Conservation (phyloP, 345 rosid genomes). For the Toxicodendron radicans region DNA sequence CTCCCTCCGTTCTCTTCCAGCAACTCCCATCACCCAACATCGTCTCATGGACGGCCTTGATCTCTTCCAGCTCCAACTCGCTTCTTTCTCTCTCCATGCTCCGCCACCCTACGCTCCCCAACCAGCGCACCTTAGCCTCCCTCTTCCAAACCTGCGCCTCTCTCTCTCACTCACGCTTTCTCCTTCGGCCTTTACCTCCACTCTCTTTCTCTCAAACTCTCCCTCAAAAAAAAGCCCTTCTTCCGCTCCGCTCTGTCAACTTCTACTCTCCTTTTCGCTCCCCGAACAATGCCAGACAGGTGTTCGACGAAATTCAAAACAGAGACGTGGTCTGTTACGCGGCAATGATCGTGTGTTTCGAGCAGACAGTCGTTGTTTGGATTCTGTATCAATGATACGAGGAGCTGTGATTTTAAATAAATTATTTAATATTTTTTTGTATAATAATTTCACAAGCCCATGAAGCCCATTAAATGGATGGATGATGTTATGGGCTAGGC, state of each 20-base stretch:
- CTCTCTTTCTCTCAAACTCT: constrained; percentile 41
- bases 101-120: constrained; percentile 40
- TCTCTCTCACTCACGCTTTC: constrained; percentile 21
- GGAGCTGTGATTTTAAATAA: too few species aligned
- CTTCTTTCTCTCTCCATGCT: constrained; percentile 48
- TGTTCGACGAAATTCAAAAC: constrained; percentile 44
- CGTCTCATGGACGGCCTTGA: constrained; percentile 55
- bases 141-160: constrained; percentile 44
- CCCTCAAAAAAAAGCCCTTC: constrained; percentile 30
- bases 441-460: neutral
- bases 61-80: constrained; percentile 38
- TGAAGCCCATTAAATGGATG: neutral
- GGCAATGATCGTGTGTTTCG: too few species aligned
- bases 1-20: constrained; percentile 35
- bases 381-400: too few species aligned
- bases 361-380: too few species aligned
- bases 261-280: constrained; percentile 29
- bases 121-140: constrained; percentile 43
- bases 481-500: neutral
- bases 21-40: constrained; percentile 46
- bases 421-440: too few species aligned
- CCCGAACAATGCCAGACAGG: constrained; percentile 25
- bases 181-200: constrained; percentile 43
- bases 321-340: too few species aligned
- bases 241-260: constrained; percentile 39